These are phyloP conservation scores for Diplocarpon mali DNA, from an alignment of 2,329 filamentous ascomycete genomes.

Conservation along the genomic window DNA sequence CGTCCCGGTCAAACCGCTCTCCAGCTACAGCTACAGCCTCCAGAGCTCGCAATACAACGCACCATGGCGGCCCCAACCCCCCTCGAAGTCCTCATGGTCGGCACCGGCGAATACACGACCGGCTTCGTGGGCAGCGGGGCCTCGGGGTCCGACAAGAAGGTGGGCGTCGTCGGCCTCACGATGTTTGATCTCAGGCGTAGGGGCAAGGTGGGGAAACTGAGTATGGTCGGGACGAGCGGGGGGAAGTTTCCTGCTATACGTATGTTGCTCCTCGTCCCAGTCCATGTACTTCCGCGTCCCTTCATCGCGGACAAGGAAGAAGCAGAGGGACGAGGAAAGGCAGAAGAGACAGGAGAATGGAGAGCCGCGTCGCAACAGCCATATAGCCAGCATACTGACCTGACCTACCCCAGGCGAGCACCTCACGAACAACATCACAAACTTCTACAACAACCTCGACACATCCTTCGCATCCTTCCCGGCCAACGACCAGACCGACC, in stretches of 20 bases:
- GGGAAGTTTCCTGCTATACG: conserved; percentile 86
- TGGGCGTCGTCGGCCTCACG: conserved; percentile 83
- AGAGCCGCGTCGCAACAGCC: too few species aligned
- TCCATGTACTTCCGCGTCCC: background rate
- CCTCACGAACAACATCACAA: conserved; percentile 74
- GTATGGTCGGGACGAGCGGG: conserved; percentile 85
- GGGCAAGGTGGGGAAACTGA: conserved; percentile 76
- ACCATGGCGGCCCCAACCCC: conserved; percentile 11
- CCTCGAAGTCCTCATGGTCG: conserved; percentile 33
- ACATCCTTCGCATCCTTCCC: conserved; percentile 78
- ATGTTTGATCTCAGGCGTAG: conserved; percentile 80
- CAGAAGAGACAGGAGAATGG: background rate
- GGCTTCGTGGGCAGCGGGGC: conserved; percentile 78
- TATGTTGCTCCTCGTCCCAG: conserved; percentile 32
- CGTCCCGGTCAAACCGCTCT: too few species aligned
- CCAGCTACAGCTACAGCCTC: too few species aligned
- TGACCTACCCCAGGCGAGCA: conserved; percentile 52
- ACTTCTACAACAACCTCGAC: conserved; percentile 82
- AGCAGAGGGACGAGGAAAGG: too few species aligned
- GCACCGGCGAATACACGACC: conserved; percentile 94
- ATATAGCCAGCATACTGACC: background rate
- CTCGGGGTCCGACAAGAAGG: conserved; percentile 88
- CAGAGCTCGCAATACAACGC: too few species aligned
- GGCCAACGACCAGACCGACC: conserved; percentile 59
- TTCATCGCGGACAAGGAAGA: background rate